Conservation (phyloP, 208 protist genomes). For the Trypanosoma scelopori region DNA sequence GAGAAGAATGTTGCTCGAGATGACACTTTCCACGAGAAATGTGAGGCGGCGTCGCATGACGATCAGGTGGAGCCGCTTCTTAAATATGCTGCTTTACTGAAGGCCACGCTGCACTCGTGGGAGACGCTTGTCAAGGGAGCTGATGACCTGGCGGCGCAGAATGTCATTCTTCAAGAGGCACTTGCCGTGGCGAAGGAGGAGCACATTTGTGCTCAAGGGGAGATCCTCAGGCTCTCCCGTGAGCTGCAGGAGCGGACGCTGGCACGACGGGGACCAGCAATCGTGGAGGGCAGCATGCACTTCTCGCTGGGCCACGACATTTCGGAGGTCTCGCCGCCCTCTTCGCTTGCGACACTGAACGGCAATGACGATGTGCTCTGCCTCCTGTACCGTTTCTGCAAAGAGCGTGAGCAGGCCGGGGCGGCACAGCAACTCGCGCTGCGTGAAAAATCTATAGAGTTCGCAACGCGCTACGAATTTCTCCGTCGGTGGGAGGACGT, state of each 20-base stretch:
- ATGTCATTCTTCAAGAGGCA: constrained; percentile 7
- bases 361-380: neutral
- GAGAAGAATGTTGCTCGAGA: neutral
- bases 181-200: constrained; percentile 13
- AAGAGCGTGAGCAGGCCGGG: constrained; percentile 1
- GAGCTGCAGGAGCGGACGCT: neutral
- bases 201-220: neutral
- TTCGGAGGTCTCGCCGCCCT: too few relatives aligned
- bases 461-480: neutral
- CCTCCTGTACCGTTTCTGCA: constrained; percentile 4
- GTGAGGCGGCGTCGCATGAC: too few relatives aligned
- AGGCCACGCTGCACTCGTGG: neutral
- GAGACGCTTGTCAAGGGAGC: neutral
- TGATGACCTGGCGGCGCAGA: constrained; percentile 4
- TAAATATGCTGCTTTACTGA: neutral
- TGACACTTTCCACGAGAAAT: neutral
- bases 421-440: neutral
- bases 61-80: neutral
- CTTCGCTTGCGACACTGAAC: too few relatives aligned
- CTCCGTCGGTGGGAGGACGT: constrained; percentile 2
- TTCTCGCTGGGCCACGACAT: too few relatives aligned
- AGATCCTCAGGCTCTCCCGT: neutral
- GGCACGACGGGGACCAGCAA: too few relatives aligned
- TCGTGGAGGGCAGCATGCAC: too few relatives aligned
- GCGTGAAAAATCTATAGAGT: neutral